These are phyloP conservation scores for Boletus rubescentipes DNA, from an alignment of 768 basidiomycete species.

Conservation along the genomic window DNA sequence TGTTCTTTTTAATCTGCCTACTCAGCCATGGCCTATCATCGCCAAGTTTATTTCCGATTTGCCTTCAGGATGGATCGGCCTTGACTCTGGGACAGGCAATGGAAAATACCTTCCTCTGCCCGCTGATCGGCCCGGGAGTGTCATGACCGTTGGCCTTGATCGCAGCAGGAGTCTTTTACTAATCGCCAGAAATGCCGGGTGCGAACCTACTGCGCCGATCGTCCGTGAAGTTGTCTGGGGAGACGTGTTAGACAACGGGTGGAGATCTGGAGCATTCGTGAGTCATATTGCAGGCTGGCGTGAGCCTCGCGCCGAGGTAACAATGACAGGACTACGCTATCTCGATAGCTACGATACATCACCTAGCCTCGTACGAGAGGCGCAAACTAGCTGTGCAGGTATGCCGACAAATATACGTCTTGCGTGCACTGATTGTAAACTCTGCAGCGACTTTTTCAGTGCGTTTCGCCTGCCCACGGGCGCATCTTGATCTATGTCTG, in stretches of 20 bases:
- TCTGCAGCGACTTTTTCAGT: slow-evolving; percentile 57
- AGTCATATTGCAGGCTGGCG: slow-evolving; percentile 26
- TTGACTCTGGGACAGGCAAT: slow-evolving; percentile 96
- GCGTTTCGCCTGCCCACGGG: slow-evolving; percentile 66
- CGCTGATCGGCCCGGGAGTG: slow-evolving; percentile 52
- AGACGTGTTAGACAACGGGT: slow-evolving; percentile 69
- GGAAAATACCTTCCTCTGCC: slow-evolving; percentile 93
- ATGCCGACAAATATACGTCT: slow-evolving; percentile 7
- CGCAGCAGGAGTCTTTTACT: slow-evolving; percentile 75
- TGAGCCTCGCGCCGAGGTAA: background rate
- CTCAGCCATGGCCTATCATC: slow-evolving; percentile 89
- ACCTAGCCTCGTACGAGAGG: slow-evolving; percentile 79
- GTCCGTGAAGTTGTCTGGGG: slow-evolving; percentile 76
- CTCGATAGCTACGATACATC: slow-evolving; percentile 97
- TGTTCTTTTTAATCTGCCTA: background rate
- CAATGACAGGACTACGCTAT: slow-evolving; percentile 86
- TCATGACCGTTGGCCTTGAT: slow-evolving; percentile 84
- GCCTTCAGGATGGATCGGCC: slow-evolving; percentile 76
- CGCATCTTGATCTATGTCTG: slow-evolving; percentile 93
- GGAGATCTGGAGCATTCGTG: slow-evolving; percentile 83
- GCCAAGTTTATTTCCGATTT: slow-evolving; percentile 69
- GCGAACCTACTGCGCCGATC: slow-evolving; percentile 20
- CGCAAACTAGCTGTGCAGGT: slow-evolving; percentile 76
- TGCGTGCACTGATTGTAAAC: background rate
- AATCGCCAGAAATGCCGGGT: slow-evolving; percentile 68